Evolutionary conservation across 129 eudicot genomes (phyloP).

Genomic region (Artemisia tridentata): DNA sequence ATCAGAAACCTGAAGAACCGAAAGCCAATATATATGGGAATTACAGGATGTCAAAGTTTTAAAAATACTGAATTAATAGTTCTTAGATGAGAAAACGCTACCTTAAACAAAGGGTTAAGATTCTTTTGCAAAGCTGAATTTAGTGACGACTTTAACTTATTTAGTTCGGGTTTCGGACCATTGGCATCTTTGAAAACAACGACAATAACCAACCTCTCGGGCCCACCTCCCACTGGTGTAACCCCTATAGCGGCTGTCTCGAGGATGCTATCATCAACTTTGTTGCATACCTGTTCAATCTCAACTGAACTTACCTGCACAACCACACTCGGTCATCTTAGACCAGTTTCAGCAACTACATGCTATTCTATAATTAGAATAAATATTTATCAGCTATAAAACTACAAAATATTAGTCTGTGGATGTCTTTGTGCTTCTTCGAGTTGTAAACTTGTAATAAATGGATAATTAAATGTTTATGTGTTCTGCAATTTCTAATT

Average conservation of each 20-base stretch:
- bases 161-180: conserved; percentile 35
- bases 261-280: conserved; percentile 48
- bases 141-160: conserved; percentile 41
- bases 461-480: too few relatives aligned
- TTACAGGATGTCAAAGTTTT: conserved; percentile 11
- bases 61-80: neutral
- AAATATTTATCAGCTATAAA: too few relatives aligned
- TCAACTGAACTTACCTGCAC: conserved; percentile 92
- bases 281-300: conserved; percentile 77
- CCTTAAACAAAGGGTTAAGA: conserved; percentile 90
- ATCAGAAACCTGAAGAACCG: conserved; percentile 52
- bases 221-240: conserved; percentile 84
- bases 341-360: neutral
- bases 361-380: too few relatives aligned
- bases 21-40: conserved; percentile 16
- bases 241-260: conserved; percentile 96
- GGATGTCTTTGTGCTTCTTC: too few relatives aligned
- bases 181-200: conserved; percentile 62
- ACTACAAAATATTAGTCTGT: too few relatives aligned
- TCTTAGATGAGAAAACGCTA: conserved; percentile 27
- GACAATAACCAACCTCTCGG: conserved; percentile 73
- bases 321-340: neutral
- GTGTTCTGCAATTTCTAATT: too few relatives aligned
- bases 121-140: conserved; percentile 73
- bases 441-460: too few relatives aligned